Evolutionary conservation across 2,329 filamentous ascomycete genomes (phyloP), one percentile per base, ranked within the genome.

Genomic region (Alternaria gaisen): DNA sequence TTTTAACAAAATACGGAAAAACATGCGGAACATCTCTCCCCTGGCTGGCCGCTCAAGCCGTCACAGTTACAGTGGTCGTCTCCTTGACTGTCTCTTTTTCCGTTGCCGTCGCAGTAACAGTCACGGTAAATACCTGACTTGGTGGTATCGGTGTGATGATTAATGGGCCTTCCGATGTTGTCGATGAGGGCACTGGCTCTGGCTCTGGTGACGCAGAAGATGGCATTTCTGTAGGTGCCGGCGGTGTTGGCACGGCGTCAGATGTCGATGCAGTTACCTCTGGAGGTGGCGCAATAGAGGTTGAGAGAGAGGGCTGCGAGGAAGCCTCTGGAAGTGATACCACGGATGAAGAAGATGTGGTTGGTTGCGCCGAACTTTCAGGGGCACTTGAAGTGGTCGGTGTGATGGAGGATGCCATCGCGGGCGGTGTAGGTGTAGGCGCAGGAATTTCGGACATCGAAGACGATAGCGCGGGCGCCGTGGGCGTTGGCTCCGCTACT

Each of bases 101-200:
- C 5, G 70, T 77, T 34, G 65, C 65, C 6, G 73, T 76, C 38
- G 67, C 68, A 14, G 74, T 77, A 10, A 69, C 72, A 1, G 76
- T 78, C 16, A 78, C 64, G 0, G 75, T 77, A n/a, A 77, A 76
- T 0, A 77, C 63, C 58, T 76, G 74, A 43, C 66, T 72, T 4
- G 69, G 67, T 30, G 72, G 64, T 53, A 78, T 77, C 4, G 73
- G 74, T 18, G 72, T 76, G 12, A 76, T 72, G 32, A 77, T 71
- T n/a, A 78, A 41, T 6, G 69, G 70, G 2, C 68, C 68, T 43
- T 72, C 70, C 1, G 73, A 72, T 5, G 66, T 69, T 22, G 63
- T 46, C 4, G 60, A 47, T 14, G 60, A 48, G 43, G 61, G 34
- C 3, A 41, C 22, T 16, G 58, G 56, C 8, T 48, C 34, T 43